These are phyloP conservation scores for Dictyostelium citrinum DNA, from an alignment of 78 protist genomes.

Conservation along the genomic window DNA sequence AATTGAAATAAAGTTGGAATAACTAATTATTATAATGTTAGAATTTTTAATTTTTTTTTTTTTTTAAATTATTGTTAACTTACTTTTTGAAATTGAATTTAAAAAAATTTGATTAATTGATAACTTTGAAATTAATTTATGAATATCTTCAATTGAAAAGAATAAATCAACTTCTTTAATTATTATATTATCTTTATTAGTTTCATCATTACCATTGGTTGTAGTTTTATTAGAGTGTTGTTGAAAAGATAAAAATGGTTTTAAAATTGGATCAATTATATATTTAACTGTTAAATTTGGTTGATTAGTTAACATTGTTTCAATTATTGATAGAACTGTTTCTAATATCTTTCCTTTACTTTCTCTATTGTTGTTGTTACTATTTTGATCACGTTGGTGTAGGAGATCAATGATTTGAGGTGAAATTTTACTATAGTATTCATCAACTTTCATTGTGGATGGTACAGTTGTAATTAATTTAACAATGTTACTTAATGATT, in stretches of 20 bases:
- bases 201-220: neutral
- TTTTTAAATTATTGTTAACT: neutral
- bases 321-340: constrained; percentile 13
- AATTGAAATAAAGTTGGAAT: constrained; percentile 55
- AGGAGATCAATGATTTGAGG: constrained; percentile 40
- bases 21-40: neutral
- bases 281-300: neutral
- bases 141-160: constrained; percentile 65
- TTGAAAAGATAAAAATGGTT: constrained; percentile 20
- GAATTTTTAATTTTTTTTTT: neutral
- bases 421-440: constrained; percentile 13
- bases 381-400: neutral
- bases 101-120: constrained; percentile 39
- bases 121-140: constrained; percentile 39
- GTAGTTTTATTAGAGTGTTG: neutral
- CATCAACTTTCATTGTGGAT: neutral
- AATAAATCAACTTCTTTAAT: constrained; percentile 63
- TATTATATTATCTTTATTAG: neutral
- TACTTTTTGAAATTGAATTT: constrained; percentile 6
- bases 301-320: neutral
- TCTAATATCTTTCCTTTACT: neutral
- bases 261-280: constrained; percentile 16
- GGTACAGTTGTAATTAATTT: neutral
- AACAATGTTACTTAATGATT: neutral
- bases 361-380: neutral